Percentiles rank a stretch among this genome's conserved stretches.
Conservation (phyloP, 192 early-diverging fungal genomes). For the Funneliformis geosporum region DNA sequence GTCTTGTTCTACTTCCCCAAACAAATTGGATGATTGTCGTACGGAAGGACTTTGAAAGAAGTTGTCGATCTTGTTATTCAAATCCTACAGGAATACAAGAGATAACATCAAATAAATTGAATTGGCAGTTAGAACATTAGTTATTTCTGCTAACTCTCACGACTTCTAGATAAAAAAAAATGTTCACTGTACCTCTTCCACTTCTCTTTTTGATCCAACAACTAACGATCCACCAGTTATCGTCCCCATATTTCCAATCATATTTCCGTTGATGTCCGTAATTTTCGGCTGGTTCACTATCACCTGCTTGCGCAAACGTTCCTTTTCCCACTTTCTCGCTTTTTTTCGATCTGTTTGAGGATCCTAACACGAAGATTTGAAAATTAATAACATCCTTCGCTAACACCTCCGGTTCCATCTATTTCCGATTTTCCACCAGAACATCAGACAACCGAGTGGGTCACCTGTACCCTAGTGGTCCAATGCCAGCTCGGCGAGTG, state of each 20-base stretch:
- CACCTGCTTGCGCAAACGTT: neutral
- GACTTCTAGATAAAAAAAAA: too few species aligned
- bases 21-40: too few species aligned
- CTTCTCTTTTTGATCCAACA: too few species aligned
- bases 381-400: neutral
- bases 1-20: too few species aligned
- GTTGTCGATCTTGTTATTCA: too few species aligned
- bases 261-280: neutral
- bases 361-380: neutral
- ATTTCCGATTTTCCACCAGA: neutral
- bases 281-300: neutral
- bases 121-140: too few species aligned
- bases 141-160: too few species aligned
- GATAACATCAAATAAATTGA: too few species aligned
- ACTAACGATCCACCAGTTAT: too few species aligned
- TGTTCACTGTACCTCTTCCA: neutral
- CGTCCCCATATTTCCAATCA: neutral
- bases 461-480: neutral
- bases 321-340: neutral
- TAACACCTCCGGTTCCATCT: neutral
- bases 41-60: too few species aligned
- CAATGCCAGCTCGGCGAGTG: neutral
- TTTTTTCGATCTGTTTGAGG: neutral
- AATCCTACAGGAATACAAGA: too few species aligned
- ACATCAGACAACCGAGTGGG: too few species aligned